These are phyloP conservation scores for Dalbergia cochinchinensis DNA, from an alignment of 306 rosid species.

Conservation along the genomic window DNA sequence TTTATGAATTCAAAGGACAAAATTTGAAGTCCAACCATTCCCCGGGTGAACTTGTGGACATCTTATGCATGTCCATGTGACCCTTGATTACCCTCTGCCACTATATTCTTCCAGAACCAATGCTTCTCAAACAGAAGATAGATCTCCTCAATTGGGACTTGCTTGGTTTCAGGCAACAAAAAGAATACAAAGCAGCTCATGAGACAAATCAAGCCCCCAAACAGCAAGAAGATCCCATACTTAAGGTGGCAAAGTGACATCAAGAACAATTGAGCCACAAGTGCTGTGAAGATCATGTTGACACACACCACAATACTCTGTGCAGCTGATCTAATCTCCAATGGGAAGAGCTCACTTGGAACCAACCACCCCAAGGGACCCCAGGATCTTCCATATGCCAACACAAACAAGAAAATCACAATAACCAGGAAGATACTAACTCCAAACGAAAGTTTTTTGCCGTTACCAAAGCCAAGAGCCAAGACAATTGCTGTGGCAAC, in stretches of 20 bases:
- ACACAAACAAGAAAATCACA: conserved; percentile 71
- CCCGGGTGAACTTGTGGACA: background rate
- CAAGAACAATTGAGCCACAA: conserved; percentile 84
- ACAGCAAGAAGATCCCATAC: conserved; percentile 80
- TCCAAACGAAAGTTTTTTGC: conserved; percentile 64
- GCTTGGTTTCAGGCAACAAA: conserved; percentile 85
- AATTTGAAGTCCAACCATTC: conserved; percentile 41
- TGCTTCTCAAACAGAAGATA: conserved; percentile 73
- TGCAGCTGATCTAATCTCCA: conserved; percentile 90
- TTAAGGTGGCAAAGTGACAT: conserved; percentile 76
- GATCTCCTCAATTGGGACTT: conserved; percentile 83
- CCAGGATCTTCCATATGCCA: conserved; percentile 95
- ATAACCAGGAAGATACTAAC: conserved; percentile 69
- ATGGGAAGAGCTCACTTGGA: conserved; percentile 88
- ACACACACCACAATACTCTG: conserved; percentile 91
- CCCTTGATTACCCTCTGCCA: conserved; percentile 56
- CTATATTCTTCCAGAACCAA: conserved; percentile 75
- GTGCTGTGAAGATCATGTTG: conserved; percentile 80
- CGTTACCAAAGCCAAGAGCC: conserved; percentile 71
- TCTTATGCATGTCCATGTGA: conserved; percentile 48
- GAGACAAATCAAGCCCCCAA: conserved; percentile 63
- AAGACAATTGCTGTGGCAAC: conserved; percentile 68
- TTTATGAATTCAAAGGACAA: background rate
- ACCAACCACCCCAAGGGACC: conserved; percentile 95
- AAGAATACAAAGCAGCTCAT: conserved; percentile 75